Conservation (phyloP, 2,329 filamentous ascomycete species). For the Lachnellula occidentalis region DNA sequence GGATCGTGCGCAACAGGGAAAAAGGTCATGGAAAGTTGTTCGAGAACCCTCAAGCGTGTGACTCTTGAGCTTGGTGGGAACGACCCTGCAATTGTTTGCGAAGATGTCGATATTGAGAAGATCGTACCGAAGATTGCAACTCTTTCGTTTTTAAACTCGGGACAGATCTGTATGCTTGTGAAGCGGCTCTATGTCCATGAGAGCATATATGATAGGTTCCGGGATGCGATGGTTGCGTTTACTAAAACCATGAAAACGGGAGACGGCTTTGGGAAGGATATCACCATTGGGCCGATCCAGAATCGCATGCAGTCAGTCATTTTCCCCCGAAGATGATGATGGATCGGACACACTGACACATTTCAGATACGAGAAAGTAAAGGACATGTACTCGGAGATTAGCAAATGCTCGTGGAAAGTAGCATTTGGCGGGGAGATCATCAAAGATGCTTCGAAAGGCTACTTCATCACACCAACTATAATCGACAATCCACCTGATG, state of each 20-base stretch:
- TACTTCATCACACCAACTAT: conserved; percentile 56
- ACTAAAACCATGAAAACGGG: conserved; percentile 36
- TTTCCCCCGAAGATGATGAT: not conserved
- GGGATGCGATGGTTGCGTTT: conserved; percentile 43
- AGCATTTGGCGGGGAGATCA: conserved; percentile 39
- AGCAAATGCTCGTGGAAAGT: conserved; percentile 47
- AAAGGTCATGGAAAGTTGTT: conserved; percentile 42
- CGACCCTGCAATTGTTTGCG: conserved; percentile 47
- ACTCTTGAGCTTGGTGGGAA: conserved; percentile 51
- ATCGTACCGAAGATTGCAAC: conserved; percentile 40
- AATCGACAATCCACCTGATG: conserved; percentile 50
- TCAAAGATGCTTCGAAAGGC: conserved; percentile 28
- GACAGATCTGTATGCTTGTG: conserved; percentile 49
- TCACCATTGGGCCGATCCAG: conserved; percentile 50
- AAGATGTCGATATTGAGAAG: conserved; percentile 45
- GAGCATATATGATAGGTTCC: conserved; percentile 51
- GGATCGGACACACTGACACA: not conserved
- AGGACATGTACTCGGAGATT: conserved; percentile 48
- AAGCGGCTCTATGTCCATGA: conserved; percentile 59
- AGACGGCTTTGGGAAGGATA: conserved; percentile 32
- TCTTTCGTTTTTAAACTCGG: conserved; percentile 45
- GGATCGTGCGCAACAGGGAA: conserved; percentile 47
- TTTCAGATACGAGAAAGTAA: conserved; percentile 47
- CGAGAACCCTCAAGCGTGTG: conserved; percentile 47
- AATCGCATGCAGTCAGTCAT: conserved; percentile 50